Conservation (phyloP, 1,284 basidiomycete species). For the Ganoderma leucocontextum region DNA sequence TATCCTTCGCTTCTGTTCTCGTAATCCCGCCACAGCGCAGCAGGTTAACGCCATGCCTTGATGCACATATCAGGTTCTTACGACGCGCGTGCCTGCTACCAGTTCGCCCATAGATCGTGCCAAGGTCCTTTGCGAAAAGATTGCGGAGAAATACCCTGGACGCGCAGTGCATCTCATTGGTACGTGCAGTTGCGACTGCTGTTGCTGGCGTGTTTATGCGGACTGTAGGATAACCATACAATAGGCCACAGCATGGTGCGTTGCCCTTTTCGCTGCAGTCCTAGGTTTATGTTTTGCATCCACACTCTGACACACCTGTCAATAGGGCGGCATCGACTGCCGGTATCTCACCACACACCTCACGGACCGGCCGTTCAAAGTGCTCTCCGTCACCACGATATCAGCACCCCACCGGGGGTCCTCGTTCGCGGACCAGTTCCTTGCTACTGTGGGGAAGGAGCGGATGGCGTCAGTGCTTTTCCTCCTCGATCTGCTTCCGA, state of each 20-base stretch:
- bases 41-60: neutral
- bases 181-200: constrained; percentile 38
- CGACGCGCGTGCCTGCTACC: constrained; percentile 92
- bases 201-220: constrained; percentile 42
- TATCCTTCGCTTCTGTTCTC: constrained; percentile 12
- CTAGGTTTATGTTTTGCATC: constrained; percentile 1
- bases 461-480: constrained; percentile 71
- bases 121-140: constrained; percentile 82
- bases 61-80: constrained; percentile 63
- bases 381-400: constrained; percentile 92
- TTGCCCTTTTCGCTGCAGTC: constrained; percentile 2
- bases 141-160: constrained; percentile 83
- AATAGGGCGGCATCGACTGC: constrained; percentile 91
- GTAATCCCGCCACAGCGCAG: constrained; percentile 5
- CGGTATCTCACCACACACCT: constrained; percentile 86
- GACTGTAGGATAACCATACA: constrained; percentile 33
- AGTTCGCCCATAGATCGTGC: constrained; percentile 88
- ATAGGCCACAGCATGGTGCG: constrained; percentile 89
- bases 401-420: constrained; percentile 93
- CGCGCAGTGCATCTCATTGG: constrained; percentile 89
- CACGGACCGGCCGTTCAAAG: constrained; percentile 67
- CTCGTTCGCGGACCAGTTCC: constrained; percentile 92
- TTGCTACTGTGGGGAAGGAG: constrained; percentile 78
- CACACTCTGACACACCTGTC: constrained; percentile 18
- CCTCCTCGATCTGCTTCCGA: constrained; percentile 81